Evolutionary conservation across 352 stramenopile genomes (phyloP).

Genomic region (Pythium phragmiticola): DNA sequence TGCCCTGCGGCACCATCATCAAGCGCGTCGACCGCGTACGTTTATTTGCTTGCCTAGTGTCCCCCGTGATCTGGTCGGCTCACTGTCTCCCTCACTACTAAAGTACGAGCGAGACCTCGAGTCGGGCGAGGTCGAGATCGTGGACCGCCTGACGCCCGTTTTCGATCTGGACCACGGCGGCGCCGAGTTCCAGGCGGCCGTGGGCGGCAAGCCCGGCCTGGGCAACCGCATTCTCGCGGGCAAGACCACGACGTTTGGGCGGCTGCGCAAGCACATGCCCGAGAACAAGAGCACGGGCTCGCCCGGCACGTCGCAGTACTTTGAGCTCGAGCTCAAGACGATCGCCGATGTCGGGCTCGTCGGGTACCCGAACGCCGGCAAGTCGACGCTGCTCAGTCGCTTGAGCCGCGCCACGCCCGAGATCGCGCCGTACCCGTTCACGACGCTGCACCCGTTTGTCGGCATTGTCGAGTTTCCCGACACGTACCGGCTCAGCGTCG

Average conservation of each 20-base stretch:
- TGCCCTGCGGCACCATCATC: slow-evolving; percentile 85
- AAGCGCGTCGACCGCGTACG: slow-evolving; percentile 81
- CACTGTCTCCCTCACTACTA: background rate
- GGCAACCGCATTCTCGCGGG: slow-evolving; percentile 84
- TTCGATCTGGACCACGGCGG: slow-evolving; percentile 76
- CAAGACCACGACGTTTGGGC: slow-evolving; percentile 81
- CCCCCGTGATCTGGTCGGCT: too few relatives aligned
- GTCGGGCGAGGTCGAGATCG: slow-evolving; percentile 75
- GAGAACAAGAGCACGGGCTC: slow-evolving; percentile 84
- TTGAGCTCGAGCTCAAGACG: slow-evolving; percentile 97
- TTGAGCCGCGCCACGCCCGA: slow-evolving; percentile 92
- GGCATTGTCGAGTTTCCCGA: slow-evolving; percentile 95
- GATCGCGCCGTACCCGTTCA: slow-evolving; percentile 98
- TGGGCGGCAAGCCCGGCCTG: slow-evolving; percentile 78
- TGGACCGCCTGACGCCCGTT: slow-evolving; percentile 75
- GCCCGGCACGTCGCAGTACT: slow-evolving; percentile 92
- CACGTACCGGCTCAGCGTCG: slow-evolving; percentile 90
- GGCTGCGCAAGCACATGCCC: slow-evolving; percentile 82
- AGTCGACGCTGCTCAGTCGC: slow-evolving; percentile 93
- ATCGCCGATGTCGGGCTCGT: slow-evolving; percentile 98
- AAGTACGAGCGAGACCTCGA: slow-evolving; percentile 76
- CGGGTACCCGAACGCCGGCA: slow-evolving; percentile 99
- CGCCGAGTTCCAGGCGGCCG: slow-evolving; percentile 69
- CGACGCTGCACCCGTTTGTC: slow-evolving; percentile 95
- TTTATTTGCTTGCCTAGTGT: background rate